Conservation (phyloP, 1,284 basidiomycete genomes). For the Pyrrhoderma lamaoense region DNA sequence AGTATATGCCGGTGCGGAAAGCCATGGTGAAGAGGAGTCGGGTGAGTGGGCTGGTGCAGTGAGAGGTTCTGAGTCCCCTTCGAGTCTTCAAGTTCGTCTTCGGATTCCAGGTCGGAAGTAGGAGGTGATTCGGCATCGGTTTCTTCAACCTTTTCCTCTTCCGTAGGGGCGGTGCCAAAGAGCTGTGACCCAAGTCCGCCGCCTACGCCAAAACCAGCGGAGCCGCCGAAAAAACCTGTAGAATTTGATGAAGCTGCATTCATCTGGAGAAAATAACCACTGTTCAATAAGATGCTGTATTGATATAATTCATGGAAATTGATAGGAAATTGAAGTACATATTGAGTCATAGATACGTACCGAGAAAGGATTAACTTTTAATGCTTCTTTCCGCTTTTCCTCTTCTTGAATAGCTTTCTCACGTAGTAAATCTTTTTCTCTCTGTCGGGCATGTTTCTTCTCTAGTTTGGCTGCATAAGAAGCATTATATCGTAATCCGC, state of each 20-base stretch:
- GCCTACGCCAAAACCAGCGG: neutral
- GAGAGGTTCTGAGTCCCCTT: slow-evolving; percentile 30
- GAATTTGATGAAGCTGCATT: neutral
- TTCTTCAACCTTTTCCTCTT: slow-evolving; percentile 3
- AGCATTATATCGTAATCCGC: slow-evolving; percentile 62
- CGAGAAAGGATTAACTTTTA: slow-evolving; percentile 60
- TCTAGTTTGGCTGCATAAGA: slow-evolving; percentile 65
- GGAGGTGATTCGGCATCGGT: slow-evolving; percentile 11
- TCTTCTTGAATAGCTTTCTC: slow-evolving; percentile 28
- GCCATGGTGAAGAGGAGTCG: slow-evolving; percentile 58
- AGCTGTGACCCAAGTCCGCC: slow-evolving; percentile 14
- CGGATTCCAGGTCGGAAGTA: slow-evolving; percentile 13
- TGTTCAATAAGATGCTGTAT: no score
- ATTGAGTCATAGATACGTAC: slow-evolving; percentile 45
- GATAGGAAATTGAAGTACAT: no score
- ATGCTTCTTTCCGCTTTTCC: slow-evolving; percentile 24
- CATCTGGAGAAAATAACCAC: slow-evolving; percentile 15
- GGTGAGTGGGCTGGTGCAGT: slow-evolving; percentile 50
- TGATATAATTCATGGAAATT: no score
- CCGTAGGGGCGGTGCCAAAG: slow-evolving; percentile 12
- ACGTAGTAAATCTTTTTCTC: slow-evolving; percentile 35
- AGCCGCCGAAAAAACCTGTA: slow-evolving; percentile 9
- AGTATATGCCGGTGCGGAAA: slow-evolving; percentile 47
- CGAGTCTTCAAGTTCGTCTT: no score
- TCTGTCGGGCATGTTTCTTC: slow-evolving; percentile 31